phyloP scores from a whole-genome alignment of 192 early-diverging fungal species.

The Coemansia sp. region DNA sequence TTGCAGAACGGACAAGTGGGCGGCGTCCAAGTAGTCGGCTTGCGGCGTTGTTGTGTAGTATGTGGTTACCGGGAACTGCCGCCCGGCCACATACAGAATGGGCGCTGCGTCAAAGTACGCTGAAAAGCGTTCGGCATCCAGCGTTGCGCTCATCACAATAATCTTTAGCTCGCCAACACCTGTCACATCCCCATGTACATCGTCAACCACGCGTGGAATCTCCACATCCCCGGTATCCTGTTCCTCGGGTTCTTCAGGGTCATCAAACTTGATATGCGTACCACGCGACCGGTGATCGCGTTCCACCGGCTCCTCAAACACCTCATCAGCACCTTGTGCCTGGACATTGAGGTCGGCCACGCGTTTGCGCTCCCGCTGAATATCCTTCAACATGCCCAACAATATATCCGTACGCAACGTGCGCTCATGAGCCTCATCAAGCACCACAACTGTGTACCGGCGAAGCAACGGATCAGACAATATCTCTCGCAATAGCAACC shows the following conservation, averaged over 20 bases:
- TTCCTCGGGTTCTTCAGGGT: background rate
- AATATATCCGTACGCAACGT: constrained; percentile 94
- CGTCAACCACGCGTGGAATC: background rate
- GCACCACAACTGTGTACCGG: constrained; percentile 80
- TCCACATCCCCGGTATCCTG: background rate
- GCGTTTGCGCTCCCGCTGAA: constrained; percentile 65
- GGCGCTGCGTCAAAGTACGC: constrained; percentile 83
- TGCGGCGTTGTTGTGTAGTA: constrained; percentile 77
- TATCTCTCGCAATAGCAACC: constrained; percentile 90
- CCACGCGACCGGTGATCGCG: constrained; percentile 27
- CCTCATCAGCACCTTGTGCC: background rate
- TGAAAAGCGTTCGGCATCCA: constrained; percentile 90
- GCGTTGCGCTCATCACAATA: constrained; percentile 93
- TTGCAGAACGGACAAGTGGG: constrained; percentile 81
- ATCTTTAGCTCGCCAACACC: constrained; percentile 70
- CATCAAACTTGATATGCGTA: constrained; percentile 27
- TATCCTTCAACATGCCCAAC: constrained; percentile 91
- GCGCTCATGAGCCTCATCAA: constrained; percentile 99
- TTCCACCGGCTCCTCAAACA: background rate
- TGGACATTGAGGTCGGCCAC: constrained; percentile 26
- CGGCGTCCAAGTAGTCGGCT: constrained; percentile 88
- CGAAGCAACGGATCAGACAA: constrained; percentile 74
- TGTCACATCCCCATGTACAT: constrained; percentile 32
- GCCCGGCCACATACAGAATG: constrained; percentile 84
- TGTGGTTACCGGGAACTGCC: constrained; percentile 84